phyloP scores from a whole-genome alignment of 2,329 filamentous ascomycete species.

The Blastomyces parvus region DNA sequence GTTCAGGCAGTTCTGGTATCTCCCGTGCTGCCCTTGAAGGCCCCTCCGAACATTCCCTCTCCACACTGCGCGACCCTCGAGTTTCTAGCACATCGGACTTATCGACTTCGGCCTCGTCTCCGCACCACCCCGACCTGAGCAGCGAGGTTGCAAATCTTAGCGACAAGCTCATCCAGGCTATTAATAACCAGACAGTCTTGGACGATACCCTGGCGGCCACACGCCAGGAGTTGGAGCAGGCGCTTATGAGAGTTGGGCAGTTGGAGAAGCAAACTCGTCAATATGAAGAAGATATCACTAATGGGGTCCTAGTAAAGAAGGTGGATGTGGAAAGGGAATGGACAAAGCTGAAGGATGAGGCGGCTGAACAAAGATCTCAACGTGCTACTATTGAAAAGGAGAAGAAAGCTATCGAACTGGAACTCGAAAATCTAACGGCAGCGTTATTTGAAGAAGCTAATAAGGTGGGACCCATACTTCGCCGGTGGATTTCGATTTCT shows the following conservation, averaged over 20 bases:
- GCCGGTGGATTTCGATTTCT: not conserved
- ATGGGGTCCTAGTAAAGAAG: conserved; percentile 66
- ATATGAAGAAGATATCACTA: conserved; percentile 58
- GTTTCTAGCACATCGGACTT: conserved; percentile 29
- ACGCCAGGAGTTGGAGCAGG: conserved; percentile 69
- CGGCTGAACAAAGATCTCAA: conserved; percentile 57
- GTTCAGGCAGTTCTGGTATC: conserved; percentile 19
- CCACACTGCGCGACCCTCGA: conserved; percentile 39
- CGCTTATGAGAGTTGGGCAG: conserved; percentile 56
- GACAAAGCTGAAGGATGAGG: conserved; percentile 46
- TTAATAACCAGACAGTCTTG: conserved; percentile 87
- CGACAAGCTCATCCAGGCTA: conserved; percentile 92
- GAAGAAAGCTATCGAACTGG: conserved; percentile 82
- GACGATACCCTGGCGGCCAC: conserved; percentile 80
- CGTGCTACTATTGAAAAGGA: conserved; percentile 61
- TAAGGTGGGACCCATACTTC: conserved; percentile 43
- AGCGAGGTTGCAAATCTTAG: conserved; percentile 81
- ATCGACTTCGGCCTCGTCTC: conserved; percentile 26
- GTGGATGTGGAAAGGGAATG: conserved; percentile 66
- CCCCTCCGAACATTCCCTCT: conserved; percentile 35
- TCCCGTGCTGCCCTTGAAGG: conserved; percentile 24
- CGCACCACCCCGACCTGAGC: conserved; percentile 51
- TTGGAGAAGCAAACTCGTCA: conserved; percentile 62
- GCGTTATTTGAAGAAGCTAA: conserved; percentile 98
- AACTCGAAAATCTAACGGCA: conserved; percentile 80